Evolutionary conservation across 176 grass and related monocot genomes (phyloP).

Genomic region (Bonia amplexicaulis): DNA sequence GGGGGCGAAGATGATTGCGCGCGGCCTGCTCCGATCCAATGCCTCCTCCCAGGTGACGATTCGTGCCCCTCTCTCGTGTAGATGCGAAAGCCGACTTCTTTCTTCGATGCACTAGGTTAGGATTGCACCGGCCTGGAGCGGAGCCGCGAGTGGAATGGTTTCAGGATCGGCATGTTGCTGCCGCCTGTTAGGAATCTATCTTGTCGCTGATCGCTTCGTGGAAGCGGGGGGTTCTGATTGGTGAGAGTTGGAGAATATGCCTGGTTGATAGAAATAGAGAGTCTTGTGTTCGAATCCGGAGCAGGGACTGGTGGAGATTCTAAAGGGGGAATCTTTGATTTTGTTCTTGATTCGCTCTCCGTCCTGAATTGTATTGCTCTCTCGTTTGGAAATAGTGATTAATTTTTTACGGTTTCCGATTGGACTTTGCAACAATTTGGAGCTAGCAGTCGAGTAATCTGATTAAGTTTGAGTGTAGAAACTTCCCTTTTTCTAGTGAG

Average conservation of each 20-base stretch:
- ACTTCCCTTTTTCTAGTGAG: neutral
- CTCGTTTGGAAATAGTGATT: neutral
- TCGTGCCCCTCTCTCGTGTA: neutral
- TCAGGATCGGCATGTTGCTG: neutral
- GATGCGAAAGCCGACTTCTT: neutral
- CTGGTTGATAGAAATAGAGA: neutral
- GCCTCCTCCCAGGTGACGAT: slow-evolving; percentile 31
- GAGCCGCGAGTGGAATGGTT: neutral
- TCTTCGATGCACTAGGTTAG: neutral
- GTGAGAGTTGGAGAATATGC: neutral
- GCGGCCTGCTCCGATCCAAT: slow-evolving; percentile 50
- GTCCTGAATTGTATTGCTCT: neutral
- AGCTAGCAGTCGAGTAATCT: neutral
- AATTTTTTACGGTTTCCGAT: neutral
- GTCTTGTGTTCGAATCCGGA: neutral
- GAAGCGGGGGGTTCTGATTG: neutral
- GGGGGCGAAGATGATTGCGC: slow-evolving; percentile 30
- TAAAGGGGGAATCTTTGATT: neutral
- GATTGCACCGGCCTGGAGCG: neutral
- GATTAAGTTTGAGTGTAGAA: neutral
- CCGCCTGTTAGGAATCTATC: neutral
- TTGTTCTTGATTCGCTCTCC: neutral
- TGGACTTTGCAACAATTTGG: neutral
- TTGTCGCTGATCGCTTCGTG: neutral
- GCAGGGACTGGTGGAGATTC: neutral